Evolutionary conservation across 768 basidiomycete genomes (phyloP).

Genomic region (Clitopilus passeckerianus): DNA sequence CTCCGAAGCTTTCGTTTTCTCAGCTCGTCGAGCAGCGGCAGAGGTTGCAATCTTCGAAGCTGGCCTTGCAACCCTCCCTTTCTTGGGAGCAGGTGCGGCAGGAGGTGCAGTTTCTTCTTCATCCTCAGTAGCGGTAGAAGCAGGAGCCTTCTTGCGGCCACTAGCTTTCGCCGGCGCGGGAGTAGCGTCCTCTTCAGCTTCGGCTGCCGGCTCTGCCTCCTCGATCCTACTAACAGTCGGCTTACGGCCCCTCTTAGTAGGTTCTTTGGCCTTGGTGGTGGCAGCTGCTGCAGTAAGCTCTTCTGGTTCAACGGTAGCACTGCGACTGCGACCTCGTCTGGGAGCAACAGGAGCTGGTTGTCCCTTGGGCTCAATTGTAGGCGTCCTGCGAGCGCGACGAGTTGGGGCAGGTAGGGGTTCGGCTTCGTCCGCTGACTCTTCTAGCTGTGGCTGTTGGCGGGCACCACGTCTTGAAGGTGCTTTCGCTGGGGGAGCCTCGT

Average conservation of each 20-base stretch:
- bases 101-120: neutral
- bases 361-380: conserved; percentile 19
- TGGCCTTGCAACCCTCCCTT: neutral
- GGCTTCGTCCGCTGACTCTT: conserved; percentile 8
- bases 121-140: conserved; percentile 3
- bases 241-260: conserved; percentile 14
- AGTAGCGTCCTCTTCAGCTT: neutral
- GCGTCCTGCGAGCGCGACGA: neutral
- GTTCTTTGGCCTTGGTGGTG: neutral
- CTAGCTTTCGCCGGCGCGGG: conserved; percentile 6
- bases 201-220: neutral
- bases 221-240: conserved; percentile 3
- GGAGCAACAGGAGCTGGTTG: conserved; percentile 2
- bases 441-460: conserved; percentile 17
- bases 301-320: conserved; percentile 4
- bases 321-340: neutral
- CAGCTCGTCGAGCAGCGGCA: neutral
- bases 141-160: conserved; percentile 7
- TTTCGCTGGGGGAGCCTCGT: neutral
- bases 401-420: neutral
- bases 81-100: conserved; percentile 1
- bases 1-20: neutral
- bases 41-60: conserved; percentile 4
- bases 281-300: neutral
- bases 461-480: conserved; percentile 15